A percentile compares a stretch with the other conserved stretches of the same genome.
phyloP scores from a whole-genome alignment of 2,329 filamentous ascomycete genomes.

The Scleromitrula shiraiana region DNA sequence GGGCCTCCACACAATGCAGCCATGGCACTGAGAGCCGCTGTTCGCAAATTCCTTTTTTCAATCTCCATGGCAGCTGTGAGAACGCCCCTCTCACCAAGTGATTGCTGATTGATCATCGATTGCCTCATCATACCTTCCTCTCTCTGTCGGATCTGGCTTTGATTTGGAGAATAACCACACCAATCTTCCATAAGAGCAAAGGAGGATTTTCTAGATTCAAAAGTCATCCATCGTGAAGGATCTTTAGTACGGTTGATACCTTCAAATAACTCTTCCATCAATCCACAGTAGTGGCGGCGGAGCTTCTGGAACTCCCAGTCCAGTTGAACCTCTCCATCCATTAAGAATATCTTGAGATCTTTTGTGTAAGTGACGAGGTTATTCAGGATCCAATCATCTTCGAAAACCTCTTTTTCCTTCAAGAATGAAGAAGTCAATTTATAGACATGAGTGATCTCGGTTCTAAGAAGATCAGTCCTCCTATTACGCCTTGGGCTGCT shows the following conservation, averaged over 20 bases:
- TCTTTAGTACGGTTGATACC: slow-evolving; percentile 81
- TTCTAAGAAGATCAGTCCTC: slow-evolving; percentile 78
- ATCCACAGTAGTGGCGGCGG: slow-evolving; percentile 84
- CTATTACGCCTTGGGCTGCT: slow-evolving; percentile 76
- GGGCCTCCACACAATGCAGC: slow-evolving; percentile 82
- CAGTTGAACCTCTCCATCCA: slow-evolving; percentile 88
- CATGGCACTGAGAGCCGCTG: slow-evolving; percentile 90
- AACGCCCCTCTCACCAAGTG: slow-evolving; percentile 63
- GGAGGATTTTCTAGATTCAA: slow-evolving; percentile 89
- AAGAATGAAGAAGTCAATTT: slow-evolving; percentile 88
- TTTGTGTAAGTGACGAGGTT: slow-evolving; percentile 87
- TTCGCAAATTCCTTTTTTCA: slow-evolving; percentile 86
- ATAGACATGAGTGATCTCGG: slow-evolving; percentile 94
- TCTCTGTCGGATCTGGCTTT: slow-evolving; percentile 68
- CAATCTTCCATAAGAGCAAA: slow-evolving; percentile 98
- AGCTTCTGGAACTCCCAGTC: slow-evolving; percentile 92
- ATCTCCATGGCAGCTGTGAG: slow-evolving; percentile 91
- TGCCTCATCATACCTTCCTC: slow-evolving; percentile 87
- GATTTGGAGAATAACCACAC: slow-evolving; percentile 95
- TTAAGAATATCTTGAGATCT: slow-evolving; percentile 87
- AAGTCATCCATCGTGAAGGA: slow-evolving; percentile 90
- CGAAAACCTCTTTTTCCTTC: slow-evolving; percentile 66
- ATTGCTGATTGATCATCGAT: slow-evolving; percentile 71
- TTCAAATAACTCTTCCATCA: slow-evolving; percentile 89
- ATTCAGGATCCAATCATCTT: slow-evolving; percentile 82